Evolutionary conservation across 768 basidiomycete genomes (phyloP), one percentile per base, ranked within the genome.

Genomic region (Lactifluus subvellereus): DNA sequence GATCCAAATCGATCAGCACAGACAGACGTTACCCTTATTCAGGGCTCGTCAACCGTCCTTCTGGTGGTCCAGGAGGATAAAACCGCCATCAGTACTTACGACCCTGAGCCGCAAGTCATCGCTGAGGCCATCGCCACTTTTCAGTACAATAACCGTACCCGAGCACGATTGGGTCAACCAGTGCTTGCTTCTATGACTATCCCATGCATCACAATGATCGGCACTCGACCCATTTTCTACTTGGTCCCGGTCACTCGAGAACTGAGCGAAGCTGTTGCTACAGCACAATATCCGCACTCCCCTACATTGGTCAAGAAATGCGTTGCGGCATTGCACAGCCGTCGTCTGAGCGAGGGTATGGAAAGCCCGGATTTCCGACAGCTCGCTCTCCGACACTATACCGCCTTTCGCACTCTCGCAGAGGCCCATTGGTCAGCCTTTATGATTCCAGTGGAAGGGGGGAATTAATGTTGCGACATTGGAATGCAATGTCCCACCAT

Each of bases 91-190:
- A 35, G 37, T 32, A 0, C 8, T 48, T 22, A 9, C n/a, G 57
- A 52, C 22, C 61, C 61, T 6, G 61, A 57, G 22, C 16, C 61
- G 2, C 50, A 54, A 54, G 51, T 64, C 11, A 60, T 64, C 48
- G 52, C 37, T 11, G 57, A 32, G 30, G 58, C 52, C 43, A 38
- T 64, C 14, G 47, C 59, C 0, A 38, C 53, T 6, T 61, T 50
- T 32, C 22, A 54, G 30, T 20, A 1, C 7, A 56, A 64, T 37
- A 64, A 60, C 27, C 13, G 6, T 32, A 22, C 6, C 11, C 59
- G 58, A 38, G 20, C 22, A 16, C n/a, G n/a, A 20, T 18, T 30
- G 11, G 47, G 47, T 14, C n/a, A 30, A n/a, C 32, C 18, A 9
- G n/a, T 30, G n/a, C 52, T 54, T 33, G 27, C 50, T n/a, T 42